phyloP scores from a whole-genome alignment of 805 yeast genomes.

The Wickerhamiella sergipiensis region DNA sequence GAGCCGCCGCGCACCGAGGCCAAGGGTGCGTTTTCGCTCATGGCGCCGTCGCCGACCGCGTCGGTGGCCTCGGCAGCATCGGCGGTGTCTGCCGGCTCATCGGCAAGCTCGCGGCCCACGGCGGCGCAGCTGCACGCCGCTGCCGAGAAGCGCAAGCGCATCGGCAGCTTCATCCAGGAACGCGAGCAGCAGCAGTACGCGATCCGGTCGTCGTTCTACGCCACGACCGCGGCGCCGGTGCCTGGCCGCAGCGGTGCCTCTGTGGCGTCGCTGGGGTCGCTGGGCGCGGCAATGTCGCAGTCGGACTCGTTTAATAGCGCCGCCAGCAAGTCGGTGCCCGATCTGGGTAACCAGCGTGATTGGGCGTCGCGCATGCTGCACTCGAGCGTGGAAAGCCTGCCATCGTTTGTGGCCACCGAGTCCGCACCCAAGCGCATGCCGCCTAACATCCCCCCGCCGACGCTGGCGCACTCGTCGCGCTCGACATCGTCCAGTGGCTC shows the following conservation, averaged over 20 bases:
- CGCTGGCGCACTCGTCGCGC: background rate
- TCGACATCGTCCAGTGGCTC: background rate
- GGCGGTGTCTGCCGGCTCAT: background rate
- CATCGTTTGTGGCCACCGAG: background rate
- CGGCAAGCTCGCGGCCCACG: background rate
- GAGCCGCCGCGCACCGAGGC: background rate
- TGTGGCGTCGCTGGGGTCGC: background rate
- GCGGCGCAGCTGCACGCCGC: background rate
- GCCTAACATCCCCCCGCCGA: constrained; percentile 5
- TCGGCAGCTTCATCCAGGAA: background rate
- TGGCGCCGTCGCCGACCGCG: background rate
- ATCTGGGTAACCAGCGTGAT: background rate
- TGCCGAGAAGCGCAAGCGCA: background rate
- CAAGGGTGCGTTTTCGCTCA: background rate
- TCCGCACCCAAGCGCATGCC: constrained; percentile 1
- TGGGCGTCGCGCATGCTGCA: background rate
- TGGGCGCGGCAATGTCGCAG: background rate
- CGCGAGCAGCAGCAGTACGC: constrained; percentile 1
- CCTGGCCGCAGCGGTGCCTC: background rate
- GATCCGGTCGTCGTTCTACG: background rate
- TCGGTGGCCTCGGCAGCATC: background rate
- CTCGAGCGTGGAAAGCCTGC: constrained; percentile 1
- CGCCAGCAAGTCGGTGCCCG: background rate
- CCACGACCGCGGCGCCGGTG: background rate
- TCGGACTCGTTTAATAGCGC: background rate